These are phyloP conservation scores for Fusarium albosuccineum DNA, from an alignment of 2,329 filamentous ascomycete species.

Conservation along the genomic window DNA sequence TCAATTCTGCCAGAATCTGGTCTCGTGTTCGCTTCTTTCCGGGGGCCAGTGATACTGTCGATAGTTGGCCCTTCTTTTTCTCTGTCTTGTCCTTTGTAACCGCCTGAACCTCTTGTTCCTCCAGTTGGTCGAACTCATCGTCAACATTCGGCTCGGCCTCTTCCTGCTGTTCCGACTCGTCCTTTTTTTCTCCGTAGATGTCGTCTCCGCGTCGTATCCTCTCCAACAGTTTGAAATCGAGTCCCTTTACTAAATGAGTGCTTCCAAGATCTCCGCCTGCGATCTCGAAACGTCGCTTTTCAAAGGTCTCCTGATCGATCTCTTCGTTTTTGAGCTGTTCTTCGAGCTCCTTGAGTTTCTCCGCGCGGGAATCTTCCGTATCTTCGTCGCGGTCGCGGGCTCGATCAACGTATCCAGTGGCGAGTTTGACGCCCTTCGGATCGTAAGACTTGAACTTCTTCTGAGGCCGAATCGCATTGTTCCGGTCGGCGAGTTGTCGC, in stretches of 20 bases:
- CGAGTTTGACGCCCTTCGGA: constrained; percentile 86
- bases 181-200: constrained; percentile 61
- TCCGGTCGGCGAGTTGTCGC: constrained; percentile 83
- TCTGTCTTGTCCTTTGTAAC: constrained; percentile 63
- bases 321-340: constrained; percentile 85
- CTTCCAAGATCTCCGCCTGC: constrained; percentile 83
- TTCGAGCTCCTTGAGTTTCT: constrained; percentile 82
- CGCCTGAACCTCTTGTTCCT: constrained; percentile 66
- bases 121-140: constrained; percentile 73
- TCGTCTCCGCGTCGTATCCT: constrained; percentile 78
- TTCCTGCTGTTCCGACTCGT: constrained; percentile 47
- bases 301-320: constrained; percentile 84
- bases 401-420: constrained; percentile 86
- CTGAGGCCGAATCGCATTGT: constrained; percentile 64
- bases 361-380: constrained; percentile 67
- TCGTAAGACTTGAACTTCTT: constrained; percentile 84
- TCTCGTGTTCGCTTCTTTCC: constrained; percentile 74
- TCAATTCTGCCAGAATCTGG: constrained; percentile 76
- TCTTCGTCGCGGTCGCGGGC: constrained; percentile 72
- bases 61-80: constrained; percentile 73
- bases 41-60: constrained; percentile 63
- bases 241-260: constrained; percentile 90
- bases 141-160: constrained; percentile 64
- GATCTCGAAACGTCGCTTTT: constrained; percentile 80
- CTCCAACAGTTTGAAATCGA: constrained; percentile 86